phyloP scores from a whole-genome alignment of 177 flowering plant genomes.

The Vitis hybrid region DNA sequence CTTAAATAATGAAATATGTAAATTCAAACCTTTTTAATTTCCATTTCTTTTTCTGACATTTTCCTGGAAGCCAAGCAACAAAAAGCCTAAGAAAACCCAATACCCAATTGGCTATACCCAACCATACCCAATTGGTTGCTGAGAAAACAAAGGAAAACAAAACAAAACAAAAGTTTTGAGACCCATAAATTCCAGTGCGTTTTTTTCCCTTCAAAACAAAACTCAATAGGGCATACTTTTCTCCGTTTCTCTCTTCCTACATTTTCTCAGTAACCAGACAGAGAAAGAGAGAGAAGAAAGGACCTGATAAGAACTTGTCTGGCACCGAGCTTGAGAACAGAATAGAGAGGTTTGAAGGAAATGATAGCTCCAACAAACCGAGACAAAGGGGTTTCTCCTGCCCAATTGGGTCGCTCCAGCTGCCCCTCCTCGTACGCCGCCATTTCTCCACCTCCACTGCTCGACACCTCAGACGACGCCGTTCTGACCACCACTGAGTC shows the following conservation, averaged over 20 bases:
- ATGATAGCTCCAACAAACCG: constrained; percentile 63
- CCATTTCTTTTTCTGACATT: no score
- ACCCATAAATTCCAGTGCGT: no score
- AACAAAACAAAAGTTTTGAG: no score
- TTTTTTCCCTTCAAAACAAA: background rate
- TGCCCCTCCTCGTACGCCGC: constrained; percentile 51
- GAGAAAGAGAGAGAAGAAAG: constrained; percentile 2
- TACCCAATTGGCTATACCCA: no score
- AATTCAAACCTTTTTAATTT: no score
- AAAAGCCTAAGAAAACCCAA: no score
- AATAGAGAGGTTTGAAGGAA: constrained; percentile 63
- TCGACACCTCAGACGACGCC: background rate
- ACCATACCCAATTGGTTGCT: no score
- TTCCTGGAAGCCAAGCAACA: no score
- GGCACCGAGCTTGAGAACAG: constrained; percentile 66
- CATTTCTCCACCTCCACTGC: background rate
- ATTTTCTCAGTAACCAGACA: background rate
- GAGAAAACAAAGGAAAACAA: no score
- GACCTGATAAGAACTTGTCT: constrained; percentile 75
- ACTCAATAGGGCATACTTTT: no score
- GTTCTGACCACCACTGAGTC: background rate
- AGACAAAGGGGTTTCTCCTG: constrained; percentile 67
- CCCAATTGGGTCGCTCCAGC: constrained; percentile 63
- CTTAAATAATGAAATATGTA: no score
- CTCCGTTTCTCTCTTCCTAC: background rate